These are phyloP conservation scores for Schizophyllum commune DNA, from an alignment of 1,284 basidiomycete species.

Conservation along the genomic window DNA sequence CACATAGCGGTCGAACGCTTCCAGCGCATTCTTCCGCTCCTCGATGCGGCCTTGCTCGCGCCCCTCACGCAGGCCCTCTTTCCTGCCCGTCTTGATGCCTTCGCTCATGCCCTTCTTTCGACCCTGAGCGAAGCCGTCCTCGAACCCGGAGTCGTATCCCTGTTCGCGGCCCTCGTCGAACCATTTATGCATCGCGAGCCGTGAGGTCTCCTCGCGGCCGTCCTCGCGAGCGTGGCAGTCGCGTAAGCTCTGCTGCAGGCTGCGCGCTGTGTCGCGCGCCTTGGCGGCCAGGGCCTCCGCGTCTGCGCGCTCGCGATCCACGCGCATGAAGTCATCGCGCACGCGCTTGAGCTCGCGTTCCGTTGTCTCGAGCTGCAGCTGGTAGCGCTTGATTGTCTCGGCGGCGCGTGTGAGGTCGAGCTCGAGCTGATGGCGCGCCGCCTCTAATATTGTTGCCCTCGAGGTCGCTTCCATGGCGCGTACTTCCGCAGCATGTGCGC, in stretches of 20 bases:
- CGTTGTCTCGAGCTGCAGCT: conserved; percentile 39
- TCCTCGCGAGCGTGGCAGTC: conserved; percentile 41
- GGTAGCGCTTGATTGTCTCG: conserved; percentile 37
- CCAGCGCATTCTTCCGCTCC: conserved; percentile 41
- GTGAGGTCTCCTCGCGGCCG: conserved; percentile 33
- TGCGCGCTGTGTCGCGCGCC: conserved; percentile 37
- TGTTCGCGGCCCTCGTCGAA: conserved; percentile 38
- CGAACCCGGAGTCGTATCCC: conserved; percentile 38
- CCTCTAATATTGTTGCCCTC: conserved; percentile 35
- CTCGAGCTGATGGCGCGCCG: conserved; percentile 38
- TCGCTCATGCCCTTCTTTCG: conserved; percentile 29
- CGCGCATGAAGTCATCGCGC: conserved; percentile 31
- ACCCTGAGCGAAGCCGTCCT: conserved; percentile 39
- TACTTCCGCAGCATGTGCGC: conserved; percentile 30
- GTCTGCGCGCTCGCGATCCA: conserved; percentile 38
- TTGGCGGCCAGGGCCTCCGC: conserved; percentile 40
- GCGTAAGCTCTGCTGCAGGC: conserved; percentile 38
- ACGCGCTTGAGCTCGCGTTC: conserved; percentile 41
- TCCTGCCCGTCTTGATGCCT: conserved; percentile 32
- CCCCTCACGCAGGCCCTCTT: conserved; percentile 34
- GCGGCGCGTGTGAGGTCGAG: conserved; percentile 35
- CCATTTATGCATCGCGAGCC: conserved; percentile 31
- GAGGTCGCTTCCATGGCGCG: conserved; percentile 10
- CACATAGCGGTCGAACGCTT: conserved; percentile 48
- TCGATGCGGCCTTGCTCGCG: conserved; percentile 34